These are phyloP conservation scores for Phytopythium montanum DNA, from an alignment of 352 stramenopile species.

Conservation along the genomic window DNA sequence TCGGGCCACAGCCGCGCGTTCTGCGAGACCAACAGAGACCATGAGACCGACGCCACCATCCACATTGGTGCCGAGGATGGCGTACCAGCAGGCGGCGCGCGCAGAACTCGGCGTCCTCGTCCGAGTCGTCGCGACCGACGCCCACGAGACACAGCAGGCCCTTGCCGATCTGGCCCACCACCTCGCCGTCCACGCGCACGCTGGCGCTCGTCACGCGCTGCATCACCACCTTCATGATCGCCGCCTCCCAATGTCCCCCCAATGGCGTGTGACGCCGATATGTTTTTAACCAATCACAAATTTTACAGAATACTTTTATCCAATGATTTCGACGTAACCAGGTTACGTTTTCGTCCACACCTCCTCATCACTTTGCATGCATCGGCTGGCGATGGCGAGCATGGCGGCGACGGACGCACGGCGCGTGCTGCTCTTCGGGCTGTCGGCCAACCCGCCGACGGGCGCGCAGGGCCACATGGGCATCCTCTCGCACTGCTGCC, in stretches of 20 bases:
- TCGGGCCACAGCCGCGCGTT: conserved; percentile 81
- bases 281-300: conserved; percentile 16
- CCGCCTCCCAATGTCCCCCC: too few relatives aligned
- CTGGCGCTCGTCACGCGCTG: conserved; percentile 78
- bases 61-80: background rate
- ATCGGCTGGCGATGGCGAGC: background rate
- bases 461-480: conserved; percentile 75
- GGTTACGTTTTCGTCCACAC: background rate
- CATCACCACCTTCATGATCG: conserved; percentile 75
- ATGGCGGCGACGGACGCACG: conserved; percentile 5
- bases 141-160: conserved; percentile 79
- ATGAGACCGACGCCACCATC: background rate
- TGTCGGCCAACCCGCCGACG: conserved; percentile 83
- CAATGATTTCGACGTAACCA: conserved; percentile 8
- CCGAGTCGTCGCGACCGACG: conserved; percentile 70
- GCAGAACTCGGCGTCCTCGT: conserved; percentile 81
- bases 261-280: too few relatives aligned
- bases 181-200: conserved; percentile 71
- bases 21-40: conserved; percentile 16
- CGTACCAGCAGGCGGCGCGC: conserved; percentile 72
- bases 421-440: conserved; percentile 79
- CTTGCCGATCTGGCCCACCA: conserved; percentile 73
- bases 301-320: conserved; percentile 11
- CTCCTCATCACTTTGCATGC: background rate
- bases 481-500: conserved; percentile 54